These are phyloP conservation scores for Phytophthora citricola DNA, from an alignment of 352 stramenopile genomes.

Conservation along the genomic window DNA sequence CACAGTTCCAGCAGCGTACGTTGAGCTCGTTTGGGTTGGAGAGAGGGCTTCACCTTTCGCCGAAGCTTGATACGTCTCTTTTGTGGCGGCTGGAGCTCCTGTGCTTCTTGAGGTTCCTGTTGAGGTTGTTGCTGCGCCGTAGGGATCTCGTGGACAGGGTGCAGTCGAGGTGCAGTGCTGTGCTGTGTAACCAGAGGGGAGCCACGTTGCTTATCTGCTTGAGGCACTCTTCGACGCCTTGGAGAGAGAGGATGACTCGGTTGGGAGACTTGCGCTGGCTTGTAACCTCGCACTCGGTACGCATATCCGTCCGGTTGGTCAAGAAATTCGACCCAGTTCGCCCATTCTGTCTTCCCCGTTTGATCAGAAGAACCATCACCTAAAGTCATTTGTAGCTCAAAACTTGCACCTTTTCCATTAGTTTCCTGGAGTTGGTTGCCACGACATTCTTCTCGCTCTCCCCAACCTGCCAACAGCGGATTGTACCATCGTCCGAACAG, in stretches of 20 bases:
- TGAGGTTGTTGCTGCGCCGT: constrained; percentile 19
- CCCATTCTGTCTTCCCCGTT: constrained; percentile 26
- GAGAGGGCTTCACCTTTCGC: constrained; percentile 12
- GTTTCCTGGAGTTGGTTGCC: not conserved
- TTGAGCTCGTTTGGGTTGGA: constrained; percentile 30
- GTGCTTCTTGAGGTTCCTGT: constrained; percentile 16
- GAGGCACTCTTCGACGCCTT: constrained; percentile 10
- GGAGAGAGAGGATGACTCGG: constrained; percentile 7
- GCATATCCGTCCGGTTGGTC: constrained; percentile 39
- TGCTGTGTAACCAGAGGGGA: constrained; percentile 39
- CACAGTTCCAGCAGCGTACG: constrained; percentile 58
- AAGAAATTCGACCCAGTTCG: constrained; percentile 45
- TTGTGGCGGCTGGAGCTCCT: constrained; percentile 10
- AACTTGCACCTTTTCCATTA: constrained; percentile 10
- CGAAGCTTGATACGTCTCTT: constrained; percentile 26
- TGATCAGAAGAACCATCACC: constrained; percentile 1
- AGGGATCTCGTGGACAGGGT: constrained; percentile 23
- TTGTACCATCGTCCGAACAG: constrained; percentile 72
- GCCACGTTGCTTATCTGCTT: constrained; percentile 3
- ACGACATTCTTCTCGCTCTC: constrained; percentile 1
- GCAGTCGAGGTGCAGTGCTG: constrained; percentile 28
- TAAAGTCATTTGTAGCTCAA: constrained; percentile 19
- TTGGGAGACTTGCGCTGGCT: constrained; percentile 2
- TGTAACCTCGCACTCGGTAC: constrained; percentile 35
- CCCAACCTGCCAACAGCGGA: constrained; percentile 53